Evolutionary conservation across 805 yeast genomes (phyloP).

Genomic region (Kazachstania kunashirensis): DNA sequence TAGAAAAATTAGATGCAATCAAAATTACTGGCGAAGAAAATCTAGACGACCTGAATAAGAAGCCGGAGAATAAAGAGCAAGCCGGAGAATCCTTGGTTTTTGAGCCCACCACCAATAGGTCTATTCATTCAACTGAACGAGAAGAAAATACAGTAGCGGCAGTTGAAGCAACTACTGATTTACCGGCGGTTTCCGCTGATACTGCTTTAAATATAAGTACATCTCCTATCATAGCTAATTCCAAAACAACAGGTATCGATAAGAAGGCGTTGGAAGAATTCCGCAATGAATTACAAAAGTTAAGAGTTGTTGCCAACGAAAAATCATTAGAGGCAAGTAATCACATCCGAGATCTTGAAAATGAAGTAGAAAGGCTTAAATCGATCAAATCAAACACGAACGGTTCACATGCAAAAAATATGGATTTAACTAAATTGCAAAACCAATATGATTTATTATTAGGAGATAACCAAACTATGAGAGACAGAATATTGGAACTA

Average conservation of each 20-base stretch:
- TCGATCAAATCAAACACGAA: neutral
- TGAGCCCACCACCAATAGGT: too few relatives aligned
- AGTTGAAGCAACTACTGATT: neutral
- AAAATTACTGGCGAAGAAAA: too few relatives aligned
- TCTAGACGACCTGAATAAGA: too few relatives aligned
- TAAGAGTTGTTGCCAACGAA: slow-evolving; percentile 36
- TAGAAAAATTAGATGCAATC: too few relatives aligned
- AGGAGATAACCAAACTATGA: slow-evolving; percentile 37
- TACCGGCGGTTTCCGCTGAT: neutral
- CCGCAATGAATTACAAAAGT: slow-evolving; percentile 29
- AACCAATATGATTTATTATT: slow-evolving; percentile 26
- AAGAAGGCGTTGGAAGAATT: slow-evolving; percentile 10
- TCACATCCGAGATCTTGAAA: slow-evolving; percentile 41
- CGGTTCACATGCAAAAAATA: slow-evolving; percentile 16
- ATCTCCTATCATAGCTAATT: neutral
- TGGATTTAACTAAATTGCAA: slow-evolving; percentile 12
- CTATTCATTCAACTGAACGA: too few relatives aligned
- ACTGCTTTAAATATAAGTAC: neutral
- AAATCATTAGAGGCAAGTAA: slow-evolving; percentile 52
- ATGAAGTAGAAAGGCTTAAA: slow-evolving; percentile 24
- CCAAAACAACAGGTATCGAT: neutral
- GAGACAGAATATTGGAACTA: slow-evolving; percentile 35
- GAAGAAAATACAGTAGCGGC: neutral
- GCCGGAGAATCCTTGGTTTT: too few relatives aligned
- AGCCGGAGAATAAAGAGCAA: too few relatives aligned